Evolutionary conservation across 1,284 basidiomycete species (phyloP), one percentile per base, ranked within the genome.

Genomic region (Chiua sp.): DNA sequence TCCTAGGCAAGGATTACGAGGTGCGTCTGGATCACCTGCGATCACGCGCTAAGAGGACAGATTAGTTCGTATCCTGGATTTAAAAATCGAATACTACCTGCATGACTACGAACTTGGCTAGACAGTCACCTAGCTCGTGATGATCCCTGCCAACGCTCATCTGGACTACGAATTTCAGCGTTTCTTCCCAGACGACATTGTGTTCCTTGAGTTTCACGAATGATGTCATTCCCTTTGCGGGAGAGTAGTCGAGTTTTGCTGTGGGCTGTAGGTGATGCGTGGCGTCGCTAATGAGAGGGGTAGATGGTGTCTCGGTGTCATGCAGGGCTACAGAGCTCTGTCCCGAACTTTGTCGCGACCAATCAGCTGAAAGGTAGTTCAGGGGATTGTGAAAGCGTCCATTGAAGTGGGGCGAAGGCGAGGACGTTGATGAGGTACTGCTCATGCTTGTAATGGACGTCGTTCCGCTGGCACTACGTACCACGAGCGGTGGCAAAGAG

Each of bases 61-160:
- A n/a, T 23, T 20, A 20, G 32, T 52, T 16, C 42, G 32, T 13
- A 46, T 4, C n/a, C 44, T 5, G 18, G 23, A 47, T 28, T 1
- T n/a, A 48, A 8, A 30, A 10, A 16, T n/a, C n/a, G 35, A 37
- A n/a, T 18, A 53, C 46, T 62, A 82, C 84, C 76, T 91, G 90
- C 76, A 87, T 82, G 37, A 91, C 81, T 37, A 85, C 79, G 13
- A 92, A 79, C 73, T 88, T 91, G 60, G 90, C 79, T 30, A 84
- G 82, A 68, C 79, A 85, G 6, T 86, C 80, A 12, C 83, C 77
- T 7, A 92, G 78, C 37, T 79, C 78, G 28, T 63, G 62, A 32
- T 59, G 61, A 46, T 75, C 73, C 48, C 87, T 79, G 52, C 85
- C 80, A 7, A 91, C 79, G 60, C 84, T 82, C 77, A 91, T 84